Percentiles rank a stretch among this genome's conserved stretches.
phyloP scores from a whole-genome alignment of 73 alveolate genomes.

The Tetrahymena borealis region DNA sequence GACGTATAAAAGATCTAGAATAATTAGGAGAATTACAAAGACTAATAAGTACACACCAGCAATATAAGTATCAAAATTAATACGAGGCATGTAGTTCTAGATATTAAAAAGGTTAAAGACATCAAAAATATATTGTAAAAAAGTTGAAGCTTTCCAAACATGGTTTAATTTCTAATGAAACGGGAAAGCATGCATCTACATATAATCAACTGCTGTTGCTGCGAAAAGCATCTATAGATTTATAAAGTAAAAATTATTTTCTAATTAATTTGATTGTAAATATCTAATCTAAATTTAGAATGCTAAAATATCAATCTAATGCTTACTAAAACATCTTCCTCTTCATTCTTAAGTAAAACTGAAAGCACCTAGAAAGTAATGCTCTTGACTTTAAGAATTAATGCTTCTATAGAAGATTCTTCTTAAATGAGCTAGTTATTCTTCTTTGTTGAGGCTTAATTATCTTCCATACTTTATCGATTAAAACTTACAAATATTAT shows the following conservation, averaged over 20 bases:
- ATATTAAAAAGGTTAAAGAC: constrained; percentile 41
- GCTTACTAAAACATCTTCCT: constrained; percentile 5
- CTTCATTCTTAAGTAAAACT: constrained; percentile 31
- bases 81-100: constrained; percentile 32
- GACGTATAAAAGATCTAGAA: constrained; percentile 51
- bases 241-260: background rate
- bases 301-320: too few species aligned
- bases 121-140: constrained; percentile 22
- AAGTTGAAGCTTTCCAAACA: constrained; percentile 51
- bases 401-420: background rate
- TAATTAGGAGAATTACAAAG: constrained; percentile 40
- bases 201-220: constrained; percentile 10
- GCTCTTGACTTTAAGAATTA: background rate
- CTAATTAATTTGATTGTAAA: too few species aligned
- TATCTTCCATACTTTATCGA: too few species aligned
- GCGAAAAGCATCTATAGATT: background rate
- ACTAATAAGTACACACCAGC: constrained; percentile 51
- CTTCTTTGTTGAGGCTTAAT: background rate
- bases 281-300: too few species aligned
- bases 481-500: too few species aligned
- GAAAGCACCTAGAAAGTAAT: constrained; percentile 25
- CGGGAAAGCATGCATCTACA: constrained; percentile 31
- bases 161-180: constrained; percentile 17
- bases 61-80: constrained; percentile 36
- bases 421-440: background rate